Conservation (phyloP, 2,329 filamentous ascomycete genomes). For the Pyricularia grisea region DNA sequence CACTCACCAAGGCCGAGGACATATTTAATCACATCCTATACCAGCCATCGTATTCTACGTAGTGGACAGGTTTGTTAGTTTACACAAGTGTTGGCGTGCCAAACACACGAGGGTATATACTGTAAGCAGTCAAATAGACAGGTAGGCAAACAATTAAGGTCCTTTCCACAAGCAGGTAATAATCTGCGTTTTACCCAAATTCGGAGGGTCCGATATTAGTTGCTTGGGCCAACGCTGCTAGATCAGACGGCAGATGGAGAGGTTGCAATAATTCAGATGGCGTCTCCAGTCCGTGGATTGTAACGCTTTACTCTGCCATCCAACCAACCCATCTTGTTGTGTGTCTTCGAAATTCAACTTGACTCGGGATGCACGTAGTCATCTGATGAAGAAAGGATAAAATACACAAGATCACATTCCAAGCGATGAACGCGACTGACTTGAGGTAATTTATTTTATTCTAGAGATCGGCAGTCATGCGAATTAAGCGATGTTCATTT, state of each 20-base stretch:
- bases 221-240: neutral
- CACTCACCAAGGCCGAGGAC: too few species aligned
- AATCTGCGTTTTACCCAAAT: neutral
- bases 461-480: neutral
- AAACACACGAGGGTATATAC: neutral
- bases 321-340: neutral
- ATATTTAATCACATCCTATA: neutral
- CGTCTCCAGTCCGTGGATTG: neutral
- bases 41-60: neutral
- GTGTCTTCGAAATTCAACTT: neutral
- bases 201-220: neutral
- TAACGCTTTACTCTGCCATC: neutral
- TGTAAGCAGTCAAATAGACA: too few species aligned
- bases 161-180: neutral
- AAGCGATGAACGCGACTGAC: neutral
- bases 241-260: neutral
- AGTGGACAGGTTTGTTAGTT: neutral
- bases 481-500: neutral
- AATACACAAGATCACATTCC: neutral
- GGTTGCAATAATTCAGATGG: neutral
- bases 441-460: neutral
- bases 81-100: too few species aligned
- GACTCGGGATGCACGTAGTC: neutral
- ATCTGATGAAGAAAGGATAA: neutral
- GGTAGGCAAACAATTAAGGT: too few species aligned